phyloP scores from a whole-genome alignment of 1,284 basidiomycete species.

The Malassezia yamatoensis region DNA sequence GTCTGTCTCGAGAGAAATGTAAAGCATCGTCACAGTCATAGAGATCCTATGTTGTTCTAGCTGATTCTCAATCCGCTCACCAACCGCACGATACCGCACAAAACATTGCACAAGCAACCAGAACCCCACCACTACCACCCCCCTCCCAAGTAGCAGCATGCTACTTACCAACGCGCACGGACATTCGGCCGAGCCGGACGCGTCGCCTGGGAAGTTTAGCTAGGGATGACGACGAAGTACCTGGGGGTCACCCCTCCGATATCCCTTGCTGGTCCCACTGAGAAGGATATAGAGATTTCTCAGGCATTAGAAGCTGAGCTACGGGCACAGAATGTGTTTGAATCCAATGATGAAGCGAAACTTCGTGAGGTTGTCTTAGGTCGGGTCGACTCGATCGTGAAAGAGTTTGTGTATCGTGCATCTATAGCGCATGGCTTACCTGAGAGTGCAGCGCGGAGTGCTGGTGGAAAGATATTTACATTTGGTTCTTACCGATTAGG shows the following conservation, averaged over 20 bases:
- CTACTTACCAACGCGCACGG: not conserved
- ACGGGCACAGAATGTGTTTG: slow-evolving; percentile 73
- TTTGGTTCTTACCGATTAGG: slow-evolving; percentile 77
- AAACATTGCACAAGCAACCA: not conserved
- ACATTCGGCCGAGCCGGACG: slow-evolving; percentile 11
- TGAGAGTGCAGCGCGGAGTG: slow-evolving; percentile 69
- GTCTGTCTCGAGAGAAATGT: not conserved
- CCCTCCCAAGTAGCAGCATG: not conserved
- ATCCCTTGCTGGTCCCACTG: slow-evolving; percentile 51
- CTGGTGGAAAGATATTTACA: slow-evolving; percentile 97
- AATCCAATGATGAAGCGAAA: slow-evolving; percentile 76
- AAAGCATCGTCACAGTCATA: not conserved
- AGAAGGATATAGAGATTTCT: slow-evolving; percentile 55
- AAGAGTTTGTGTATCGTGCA: slow-evolving; percentile 81
- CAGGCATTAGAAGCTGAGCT: slow-evolving; percentile 78
- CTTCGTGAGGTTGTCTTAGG: slow-evolving; percentile 89
- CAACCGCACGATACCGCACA: not conserved
- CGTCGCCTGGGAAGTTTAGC: not conserved
- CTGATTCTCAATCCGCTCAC: not conserved
- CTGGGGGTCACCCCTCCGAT: slow-evolving; percentile 72
- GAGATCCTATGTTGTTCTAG: not conserved
- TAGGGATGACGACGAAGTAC: slow-evolving; percentile 7
- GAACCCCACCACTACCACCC: not conserved
- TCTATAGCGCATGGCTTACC: slow-evolving; percentile 71
- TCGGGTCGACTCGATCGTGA: slow-evolving; percentile 76